phyloP scores from a whole-genome alignment of 805 yeast species.

The Hanseniaspora hatyaiensis region DNA sequence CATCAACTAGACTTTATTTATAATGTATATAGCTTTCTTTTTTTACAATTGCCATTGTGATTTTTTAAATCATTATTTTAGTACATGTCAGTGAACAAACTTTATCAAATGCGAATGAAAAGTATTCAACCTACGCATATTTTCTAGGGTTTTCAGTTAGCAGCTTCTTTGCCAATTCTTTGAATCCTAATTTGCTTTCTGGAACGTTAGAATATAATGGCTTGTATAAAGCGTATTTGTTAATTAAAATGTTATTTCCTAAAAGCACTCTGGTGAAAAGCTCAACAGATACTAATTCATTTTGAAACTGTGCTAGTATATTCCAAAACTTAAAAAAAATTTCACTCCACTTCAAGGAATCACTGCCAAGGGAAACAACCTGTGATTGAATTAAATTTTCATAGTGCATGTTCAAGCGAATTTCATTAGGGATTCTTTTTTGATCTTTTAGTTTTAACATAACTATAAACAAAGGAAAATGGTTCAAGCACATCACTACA shows the following conservation, averaged over 20 bases:
- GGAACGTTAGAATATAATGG: constrained; percentile 46
- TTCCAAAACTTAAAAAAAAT: constrained; percentile 41
- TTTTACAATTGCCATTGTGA: too few relatives aligned
- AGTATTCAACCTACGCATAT: too few relatives aligned
- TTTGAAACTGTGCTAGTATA: constrained; percentile 33
- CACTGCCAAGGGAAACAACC: constrained; percentile 30
- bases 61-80: too few relatives aligned
- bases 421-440: constrained; percentile 52
- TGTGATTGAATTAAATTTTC: constrained; percentile 13
- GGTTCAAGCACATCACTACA: constrained; percentile 54
- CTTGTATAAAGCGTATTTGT: constrained; percentile 39
- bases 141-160: constrained; percentile 20
- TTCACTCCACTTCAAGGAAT: constrained; percentile 35
- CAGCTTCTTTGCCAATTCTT: constrained; percentile 14
- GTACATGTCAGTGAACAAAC: too few relatives aligned
- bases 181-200: constrained; percentile 26
- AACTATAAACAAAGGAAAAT: constrained; percentile 76
- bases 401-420: constrained; percentile 26
- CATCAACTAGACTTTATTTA: too few relatives aligned
- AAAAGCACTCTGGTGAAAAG: constrained; percentile 34
- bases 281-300: constrained; percentile 33
- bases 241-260: constrained; percentile 37
- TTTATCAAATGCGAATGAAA: too few relatives aligned
- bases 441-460: constrained; percentile 71
- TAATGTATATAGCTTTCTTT: constrained; percentile 1